Base-by-base conservation (phyloP, 164 flowering plant species). In the Vitis rupestris region DNA sequence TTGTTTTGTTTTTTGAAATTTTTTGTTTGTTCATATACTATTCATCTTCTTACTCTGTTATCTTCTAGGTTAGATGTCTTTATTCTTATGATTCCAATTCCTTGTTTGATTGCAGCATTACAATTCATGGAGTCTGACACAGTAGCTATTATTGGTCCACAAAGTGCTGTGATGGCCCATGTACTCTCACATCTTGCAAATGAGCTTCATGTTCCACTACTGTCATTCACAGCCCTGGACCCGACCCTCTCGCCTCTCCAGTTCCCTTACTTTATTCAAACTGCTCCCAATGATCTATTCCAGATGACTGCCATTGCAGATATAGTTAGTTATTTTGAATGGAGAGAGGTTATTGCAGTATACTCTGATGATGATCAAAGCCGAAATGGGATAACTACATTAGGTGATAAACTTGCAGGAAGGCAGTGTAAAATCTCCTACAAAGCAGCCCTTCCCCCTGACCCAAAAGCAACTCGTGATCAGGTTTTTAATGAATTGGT, bases 291-390 rank as follows among this genome's bases (percentile, higher is more conserved):
- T 61, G 89, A 88, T 68, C 65, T 76, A 55, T 88, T 78, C 71
- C 89, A 82, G 78, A 85, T 88, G 88, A 67, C 81, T 47, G 93
- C 90, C 57, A 84, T 88, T 53, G 89, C 89, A 2, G 90, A 88
- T 6, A 73, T 86, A 64, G 57, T 88, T 11, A 80, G 80, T 58
- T 81, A 78, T 44, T 88, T 53, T 54, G 84, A 85, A 16, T 88
- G 87, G 85, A 64, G 78, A 54, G 82, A 86, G 63, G 84, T 88
- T 4, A 60, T 78, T 55, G 88, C 82, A 0, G 14, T 88, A 30
- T 88, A 17, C 73, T 70, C 70, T 12, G 93, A 88, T 50, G 93
- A 88, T 57, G 93, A 86, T 63, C 82, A 83, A 57, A 64, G 83
- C 57, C 63, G 90, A 66, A 87, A 85, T 73, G 82, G 86, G 29